Conservation (phyloP, 805 yeast species). For the Candida andamanensis region DNA sequence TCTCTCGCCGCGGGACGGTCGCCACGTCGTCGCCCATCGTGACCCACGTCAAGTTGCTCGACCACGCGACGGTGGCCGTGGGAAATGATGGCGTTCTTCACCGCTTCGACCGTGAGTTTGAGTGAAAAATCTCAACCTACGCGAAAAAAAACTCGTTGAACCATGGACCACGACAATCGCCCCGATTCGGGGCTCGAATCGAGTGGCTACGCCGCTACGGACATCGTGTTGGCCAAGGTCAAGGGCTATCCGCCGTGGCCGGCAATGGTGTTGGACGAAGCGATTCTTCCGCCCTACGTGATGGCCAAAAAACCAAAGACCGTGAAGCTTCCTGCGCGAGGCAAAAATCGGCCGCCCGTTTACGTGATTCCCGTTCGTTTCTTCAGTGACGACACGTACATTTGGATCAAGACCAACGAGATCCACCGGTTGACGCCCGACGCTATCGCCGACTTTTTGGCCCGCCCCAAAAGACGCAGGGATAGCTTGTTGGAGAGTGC, state of each 20-base stretch:
- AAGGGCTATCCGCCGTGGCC: slow-evolving; percentile 93
- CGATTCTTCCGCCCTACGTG: slow-evolving; percentile 56
- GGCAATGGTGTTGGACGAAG: slow-evolving; percentile 65
- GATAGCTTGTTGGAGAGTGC: slow-evolving; percentile 46
- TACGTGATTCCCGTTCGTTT: slow-evolving; percentile 53
- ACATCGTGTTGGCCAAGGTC: slow-evolving; percentile 61
- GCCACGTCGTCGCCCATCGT: too few species aligned
- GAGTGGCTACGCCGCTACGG: neutral
- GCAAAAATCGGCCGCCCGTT: slow-evolving; percentile 9
- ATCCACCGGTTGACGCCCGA: slow-evolving; percentile 41
- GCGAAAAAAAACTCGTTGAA: too few species aligned
- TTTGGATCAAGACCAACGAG: slow-evolving; percentile 57
- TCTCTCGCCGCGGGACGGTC: too few species aligned
- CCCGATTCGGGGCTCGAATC: neutral
- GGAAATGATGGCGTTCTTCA: slow-evolving; percentile 3
- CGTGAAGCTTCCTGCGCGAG: slow-evolving; percentile 14
- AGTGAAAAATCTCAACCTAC: too few species aligned
- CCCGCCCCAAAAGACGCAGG: slow-evolving; percentile 26
- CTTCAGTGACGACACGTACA: slow-evolving; percentile 66
- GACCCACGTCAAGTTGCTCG: slow-evolving; percentile 1
- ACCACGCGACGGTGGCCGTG: neutral
- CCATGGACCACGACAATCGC: slow-evolving; percentile 1
- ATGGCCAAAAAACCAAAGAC: slow-evolving; percentile 46
- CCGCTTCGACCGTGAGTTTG: too few species aligned
- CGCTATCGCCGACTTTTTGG: slow-evolving; percentile 37